Evolutionary conservation across 2,329 filamentous ascomycete species (phyloP).

Genomic region (Teratosphaeria nubilosa): DNA sequence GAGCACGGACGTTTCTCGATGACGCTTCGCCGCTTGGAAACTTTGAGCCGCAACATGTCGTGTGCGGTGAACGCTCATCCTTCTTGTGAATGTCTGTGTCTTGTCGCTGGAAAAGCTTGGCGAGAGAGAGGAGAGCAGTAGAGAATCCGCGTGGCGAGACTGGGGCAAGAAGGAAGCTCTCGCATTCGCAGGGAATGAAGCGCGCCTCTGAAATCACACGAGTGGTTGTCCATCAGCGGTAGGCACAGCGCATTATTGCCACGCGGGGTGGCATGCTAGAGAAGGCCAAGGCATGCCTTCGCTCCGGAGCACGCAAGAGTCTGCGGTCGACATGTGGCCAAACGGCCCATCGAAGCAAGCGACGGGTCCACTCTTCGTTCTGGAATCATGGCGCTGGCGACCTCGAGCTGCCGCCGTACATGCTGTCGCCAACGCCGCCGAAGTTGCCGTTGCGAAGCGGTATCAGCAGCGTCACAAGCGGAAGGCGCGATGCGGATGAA

Average conservation of each 20-base stretch:
- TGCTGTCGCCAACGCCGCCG: constrained; percentile 2
- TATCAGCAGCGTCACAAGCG: neutral
- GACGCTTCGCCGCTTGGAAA: neutral
- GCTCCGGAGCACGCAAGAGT: constrained; percentile 45
- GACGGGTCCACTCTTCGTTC: constrained; percentile 45
- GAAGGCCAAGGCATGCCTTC: constrained; percentile 49
- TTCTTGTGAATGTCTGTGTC: neutral
- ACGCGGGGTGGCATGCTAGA: constrained; percentile 44
- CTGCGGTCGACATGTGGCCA: constrained; percentile 28
- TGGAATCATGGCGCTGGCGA: constrained; percentile 46
- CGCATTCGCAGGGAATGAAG: neutral
- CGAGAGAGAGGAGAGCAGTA: neutral
- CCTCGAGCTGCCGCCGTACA: constrained; percentile 29
- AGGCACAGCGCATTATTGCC: constrained; percentile 1
- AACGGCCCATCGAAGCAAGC: constrained; percentile 32
- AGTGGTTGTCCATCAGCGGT: neutral
- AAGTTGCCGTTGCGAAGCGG: constrained; percentile 7
- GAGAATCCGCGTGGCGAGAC: neutral
- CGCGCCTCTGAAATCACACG: neutral
- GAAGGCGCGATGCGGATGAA: neutral
- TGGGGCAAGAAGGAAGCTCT: neutral
- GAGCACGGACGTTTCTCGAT: neutral
- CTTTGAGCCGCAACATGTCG: neutral
- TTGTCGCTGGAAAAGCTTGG: neutral
- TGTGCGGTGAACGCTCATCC: neutral